Evolutionary conservation across 2,329 filamentous ascomycete species (phyloP).

Genomic region (Penicillium griseofulvum): DNA sequence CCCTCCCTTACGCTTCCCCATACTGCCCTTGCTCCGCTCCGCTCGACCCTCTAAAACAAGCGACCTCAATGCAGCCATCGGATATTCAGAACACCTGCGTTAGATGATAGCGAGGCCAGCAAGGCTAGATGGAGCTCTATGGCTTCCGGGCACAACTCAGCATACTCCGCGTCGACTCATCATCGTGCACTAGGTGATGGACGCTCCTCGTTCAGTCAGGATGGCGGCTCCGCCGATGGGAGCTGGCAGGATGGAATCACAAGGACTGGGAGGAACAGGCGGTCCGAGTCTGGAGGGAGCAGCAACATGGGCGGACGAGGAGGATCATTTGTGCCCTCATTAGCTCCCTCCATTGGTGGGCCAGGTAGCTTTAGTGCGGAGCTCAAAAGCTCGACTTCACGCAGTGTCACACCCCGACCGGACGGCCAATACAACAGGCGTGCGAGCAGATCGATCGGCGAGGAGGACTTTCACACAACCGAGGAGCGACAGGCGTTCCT

Average conservation of each 20-base stretch:
- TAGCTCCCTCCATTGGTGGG: slow-evolving; percentile 56
- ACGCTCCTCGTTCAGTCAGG: slow-evolving; percentile 39
- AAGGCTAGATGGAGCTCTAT: slow-evolving; percentile 46
- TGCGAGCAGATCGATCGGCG: slow-evolving; percentile 53
- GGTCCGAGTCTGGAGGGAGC: slow-evolving; percentile 56
- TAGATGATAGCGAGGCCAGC: slow-evolving; percentile 35
- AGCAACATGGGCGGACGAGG: slow-evolving; percentile 65
- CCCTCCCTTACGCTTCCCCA: slow-evolving; percentile 23
- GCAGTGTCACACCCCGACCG: slow-evolving; percentile 59
- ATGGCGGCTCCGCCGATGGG: slow-evolving; percentile 38
- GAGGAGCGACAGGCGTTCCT: slow-evolving; percentile 74
- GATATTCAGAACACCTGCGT: slow-evolving; percentile 26
- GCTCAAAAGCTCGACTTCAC: slow-evolving; percentile 67
- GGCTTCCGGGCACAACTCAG: slow-evolving; percentile 45
- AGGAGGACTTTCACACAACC: slow-evolving; percentile 58
- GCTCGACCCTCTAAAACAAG: slow-evolving; percentile 13
- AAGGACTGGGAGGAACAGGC: slow-evolving; percentile 38
- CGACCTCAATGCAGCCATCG: slow-evolving; percentile 34
- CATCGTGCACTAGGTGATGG: slow-evolving; percentile 40
- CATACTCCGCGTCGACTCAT: slow-evolving; percentile 44
- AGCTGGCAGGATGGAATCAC: slow-evolving; percentile 39
- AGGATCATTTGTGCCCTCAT: slow-evolving; percentile 41
- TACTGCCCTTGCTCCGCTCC: slow-evolving; percentile 25
- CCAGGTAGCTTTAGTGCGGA: slow-evolving; percentile 88
- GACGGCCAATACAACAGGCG: slow-evolving; percentile 54